phyloP scores from a whole-genome alignment of 2,329 filamentous ascomycete species.

The Xylariaceae sp. region DNA sequence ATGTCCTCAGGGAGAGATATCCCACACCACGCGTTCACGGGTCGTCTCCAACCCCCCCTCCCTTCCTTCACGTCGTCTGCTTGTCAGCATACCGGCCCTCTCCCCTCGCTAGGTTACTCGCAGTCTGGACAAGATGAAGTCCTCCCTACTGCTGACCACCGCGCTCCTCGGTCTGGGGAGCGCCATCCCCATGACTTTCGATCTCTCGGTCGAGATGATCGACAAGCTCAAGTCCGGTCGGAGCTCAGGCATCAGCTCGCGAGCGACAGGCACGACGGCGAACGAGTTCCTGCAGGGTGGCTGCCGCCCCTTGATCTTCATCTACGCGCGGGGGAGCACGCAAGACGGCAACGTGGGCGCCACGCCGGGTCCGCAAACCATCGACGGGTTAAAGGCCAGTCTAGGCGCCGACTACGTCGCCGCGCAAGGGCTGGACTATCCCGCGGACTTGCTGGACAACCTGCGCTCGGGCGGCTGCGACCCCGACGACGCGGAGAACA shows the following conservation, averaged over 20 bases:
- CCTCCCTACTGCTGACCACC: constrained; percentile 23
- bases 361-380: constrained; percentile 47
- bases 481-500: constrained; percentile 41
- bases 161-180: constrained; percentile 22
- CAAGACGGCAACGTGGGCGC: constrained; percentile 48
- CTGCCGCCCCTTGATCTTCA: constrained; percentile 47
- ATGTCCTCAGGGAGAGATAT: background rate
- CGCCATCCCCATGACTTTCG: constrained; percentile 30
- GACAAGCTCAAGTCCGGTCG: constrained; percentile 22
- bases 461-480: constrained; percentile 42
- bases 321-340: constrained; percentile 49
- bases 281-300: constrained; percentile 47
- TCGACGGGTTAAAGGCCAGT: constrained; percentile 58
- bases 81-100: background rate
- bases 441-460: constrained; percentile 35
- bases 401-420: constrained; percentile 31
- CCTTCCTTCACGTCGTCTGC: background rate
- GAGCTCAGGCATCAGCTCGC: background rate
- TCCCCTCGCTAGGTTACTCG: background rate
- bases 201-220: constrained; percentile 23
- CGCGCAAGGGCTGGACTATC: constrained; percentile 38
- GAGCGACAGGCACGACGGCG: constrained; percentile 29
- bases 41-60: background rate
- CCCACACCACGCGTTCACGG: background rate
- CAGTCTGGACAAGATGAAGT: constrained; percentile 28